Base-by-base conservation (phyloP, 805 yeast species). In the Saturnispora mendoncae region DNA sequence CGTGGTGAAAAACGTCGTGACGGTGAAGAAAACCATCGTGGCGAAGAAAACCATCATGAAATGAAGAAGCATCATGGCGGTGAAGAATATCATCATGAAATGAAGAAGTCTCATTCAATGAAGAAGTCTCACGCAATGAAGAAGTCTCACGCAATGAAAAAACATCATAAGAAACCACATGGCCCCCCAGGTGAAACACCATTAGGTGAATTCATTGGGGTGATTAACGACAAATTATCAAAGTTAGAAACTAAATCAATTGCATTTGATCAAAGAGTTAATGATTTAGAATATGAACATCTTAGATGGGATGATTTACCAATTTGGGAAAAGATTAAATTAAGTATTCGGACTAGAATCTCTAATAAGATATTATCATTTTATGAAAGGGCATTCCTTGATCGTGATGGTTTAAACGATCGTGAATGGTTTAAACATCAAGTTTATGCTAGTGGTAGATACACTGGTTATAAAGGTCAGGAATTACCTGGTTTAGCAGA, bases 401-500 rank as follows among this genome's bases (percentile, higher is more conserved):
- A 68, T 48, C 59, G 65, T 2, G 60, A 63, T 3, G 83, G 83
- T 1, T 61, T 76, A 15, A 67, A 65, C 13, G 64, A 60, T 33
- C 64, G 82, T 40, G 54, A 64, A 2, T 77, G 81, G 80, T 76
- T 70, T 60, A 74, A 69, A 54, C 83, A 77, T 53, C 58, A 69
- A 33, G 65, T 76, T n/a, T 76, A 62, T 54, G 76, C 80, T 2
- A 74, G 78, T 36, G 80, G 79, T 2, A 55, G 78, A 36, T 69
- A 71, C 57, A 75, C 79, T 1, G 82, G 82, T 2, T 76, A 76
- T 46, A 68, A 71, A n/a, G 80, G 79, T 4, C 76, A 71, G 41
- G 64, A 69, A 29, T 60, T 75, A 41, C 81, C 82, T 1, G 79
- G 76, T 0, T 55, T 76, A 29, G 61, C 61, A 5, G 82, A 77